Percentiles rank a stretch among this genome's conserved stretches.
phyloP scores from a whole-genome alignment of 345 rosid genomes.

The Brassica nigra region DNA sequence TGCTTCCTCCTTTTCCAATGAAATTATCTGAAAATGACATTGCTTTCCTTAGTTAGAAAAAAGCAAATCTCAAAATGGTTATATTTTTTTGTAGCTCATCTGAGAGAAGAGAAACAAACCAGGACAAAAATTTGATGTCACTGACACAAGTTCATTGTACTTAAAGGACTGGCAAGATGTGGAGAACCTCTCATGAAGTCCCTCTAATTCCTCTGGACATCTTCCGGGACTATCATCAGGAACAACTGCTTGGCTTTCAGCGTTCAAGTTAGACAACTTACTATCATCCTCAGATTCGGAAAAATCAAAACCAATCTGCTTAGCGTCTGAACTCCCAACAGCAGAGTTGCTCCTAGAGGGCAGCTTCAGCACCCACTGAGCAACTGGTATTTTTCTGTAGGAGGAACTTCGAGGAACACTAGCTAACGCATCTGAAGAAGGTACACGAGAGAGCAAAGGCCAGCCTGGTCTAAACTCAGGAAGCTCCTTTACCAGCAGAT shows the following conservation, averaged over 20 bases:
- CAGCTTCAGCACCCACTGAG: slow-evolving; percentile 62
- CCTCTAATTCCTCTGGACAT: slow-evolving; percentile 57
- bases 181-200: slow-evolving; percentile 65
- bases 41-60: slow-evolving; percentile 5
- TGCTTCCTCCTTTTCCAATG: slow-evolving; percentile 90
- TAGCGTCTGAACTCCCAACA: slow-evolving; percentile 45
- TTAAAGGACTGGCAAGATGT: slow-evolving; percentile 71
- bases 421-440: slow-evolving; percentile 36
- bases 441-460: slow-evolving; percentile 70
- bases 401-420: slow-evolving; percentile 43
- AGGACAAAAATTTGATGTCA: slow-evolving; percentile 63
- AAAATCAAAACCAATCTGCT: slow-evolving; percentile 33
- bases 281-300: slow-evolving; percentile 28
- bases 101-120: slow-evolving; percentile 51
- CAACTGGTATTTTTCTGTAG: slow-evolving; percentile 61
- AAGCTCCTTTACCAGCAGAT: slow-evolving; percentile 48
- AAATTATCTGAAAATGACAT: slow-evolving; percentile 58
- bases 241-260: slow-evolving; percentile 46
- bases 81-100: not conserved
- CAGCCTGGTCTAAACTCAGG: slow-evolving; percentile 82
- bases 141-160: slow-evolving; percentile 68
- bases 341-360: slow-evolving; percentile 57
- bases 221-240: slow-evolving; percentile 43
- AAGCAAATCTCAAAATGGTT: not conserved
- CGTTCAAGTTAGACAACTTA: slow-evolving; percentile 42